Conservation (phyloP, 176 grass and related monocot species). For the Puya raimondii region DNA sequence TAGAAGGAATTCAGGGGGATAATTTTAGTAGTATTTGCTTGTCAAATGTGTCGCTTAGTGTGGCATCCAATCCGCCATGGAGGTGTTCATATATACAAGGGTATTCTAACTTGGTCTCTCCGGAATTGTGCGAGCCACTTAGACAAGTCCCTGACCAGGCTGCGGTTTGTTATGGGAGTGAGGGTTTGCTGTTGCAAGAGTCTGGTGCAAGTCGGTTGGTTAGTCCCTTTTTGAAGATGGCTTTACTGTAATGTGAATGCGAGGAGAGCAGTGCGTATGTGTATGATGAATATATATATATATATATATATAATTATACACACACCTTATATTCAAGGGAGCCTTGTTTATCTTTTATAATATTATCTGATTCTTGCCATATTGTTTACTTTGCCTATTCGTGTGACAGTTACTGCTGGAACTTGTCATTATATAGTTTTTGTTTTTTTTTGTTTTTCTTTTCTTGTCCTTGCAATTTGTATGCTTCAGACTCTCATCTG, state of each 20-base stretch:
- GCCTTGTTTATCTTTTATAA: background rate
- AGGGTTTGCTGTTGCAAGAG: conserved; percentile 18
- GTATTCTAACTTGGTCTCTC: conserved; percentile 74
- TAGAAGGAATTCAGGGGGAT: conserved; percentile 71
- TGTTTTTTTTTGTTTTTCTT: no score
- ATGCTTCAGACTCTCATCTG: background rate
- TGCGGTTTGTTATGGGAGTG: conserved; percentile 43
- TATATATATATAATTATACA: no score
- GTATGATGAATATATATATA: background rate
- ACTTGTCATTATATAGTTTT: background rate
- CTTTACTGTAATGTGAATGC: conserved; percentile 22
- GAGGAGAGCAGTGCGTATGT: background rate
- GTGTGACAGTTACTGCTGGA: background rate
- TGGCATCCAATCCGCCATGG: conserved; percentile 61
- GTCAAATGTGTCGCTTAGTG: conserved; percentile 62
- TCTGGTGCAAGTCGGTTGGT: conserved; percentile 15
- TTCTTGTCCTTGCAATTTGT: background rate
- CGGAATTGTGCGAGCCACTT: conserved; percentile 71
- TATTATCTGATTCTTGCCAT: conserved; percentile 7
- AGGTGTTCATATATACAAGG: conserved; percentile 77
- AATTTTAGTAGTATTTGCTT: conserved; percentile 89
- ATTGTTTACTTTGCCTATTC: conserved; percentile 1
- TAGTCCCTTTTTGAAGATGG: conserved; percentile 35
- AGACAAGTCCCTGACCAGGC: conserved; percentile 33
- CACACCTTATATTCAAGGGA: background rate